These are phyloP conservation scores for Coriolopsis trogii DNA, from an alignment of 1,284 basidiomycete species.

Conservation along the genomic window DNA sequence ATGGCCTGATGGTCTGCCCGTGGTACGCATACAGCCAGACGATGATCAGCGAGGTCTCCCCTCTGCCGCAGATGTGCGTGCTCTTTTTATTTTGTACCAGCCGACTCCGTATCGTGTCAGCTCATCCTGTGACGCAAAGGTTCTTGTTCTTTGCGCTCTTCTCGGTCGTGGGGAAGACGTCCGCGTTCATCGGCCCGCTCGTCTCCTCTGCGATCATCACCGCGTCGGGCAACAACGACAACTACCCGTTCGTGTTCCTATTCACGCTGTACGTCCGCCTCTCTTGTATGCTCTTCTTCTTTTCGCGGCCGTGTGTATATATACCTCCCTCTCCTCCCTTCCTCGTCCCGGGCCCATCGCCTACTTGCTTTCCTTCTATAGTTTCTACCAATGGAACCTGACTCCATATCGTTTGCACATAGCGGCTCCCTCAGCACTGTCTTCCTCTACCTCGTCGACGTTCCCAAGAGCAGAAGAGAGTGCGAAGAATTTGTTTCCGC, in stretches of 20 bases:
- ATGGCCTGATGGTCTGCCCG: constrained; percentile 79
- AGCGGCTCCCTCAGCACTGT: constrained; percentile 65
- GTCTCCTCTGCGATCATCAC: constrained; percentile 77
- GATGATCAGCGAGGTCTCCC: constrained; percentile 84
- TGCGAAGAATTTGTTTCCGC: constrained; percentile 66
- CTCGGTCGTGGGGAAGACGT: constrained; percentile 77
- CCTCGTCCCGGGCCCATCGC: background rate
- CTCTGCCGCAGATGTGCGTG: constrained; percentile 69
- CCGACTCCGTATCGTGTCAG: constrained; percentile 1
- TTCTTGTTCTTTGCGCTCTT: constrained; percentile 82
- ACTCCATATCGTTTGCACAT: constrained; percentile 11
- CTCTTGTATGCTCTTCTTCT: background rate
- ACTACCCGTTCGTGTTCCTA: constrained; percentile 82
- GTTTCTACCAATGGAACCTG: too few relatives aligned
- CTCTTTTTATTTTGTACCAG: too few relatives aligned
- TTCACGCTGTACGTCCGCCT: constrained; percentile 62
- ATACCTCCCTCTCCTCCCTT: background rate
- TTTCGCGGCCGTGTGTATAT: background rate
- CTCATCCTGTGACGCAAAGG: constrained; percentile 39
- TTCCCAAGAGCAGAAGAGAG: constrained; percentile 68
- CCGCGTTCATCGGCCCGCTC: constrained; percentile 82
- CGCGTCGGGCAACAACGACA: constrained; percentile 70
- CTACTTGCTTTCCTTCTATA: background rate
- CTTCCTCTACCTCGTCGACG: constrained; percentile 71
- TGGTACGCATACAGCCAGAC: constrained; percentile 88